A percentile compares a stretch with the other conserved stretches of the same genome.
These are phyloP conservation scores for Novymonas esmeraldas DNA, from an alignment of 208 protist species.

Conservation along the genomic window DNA sequence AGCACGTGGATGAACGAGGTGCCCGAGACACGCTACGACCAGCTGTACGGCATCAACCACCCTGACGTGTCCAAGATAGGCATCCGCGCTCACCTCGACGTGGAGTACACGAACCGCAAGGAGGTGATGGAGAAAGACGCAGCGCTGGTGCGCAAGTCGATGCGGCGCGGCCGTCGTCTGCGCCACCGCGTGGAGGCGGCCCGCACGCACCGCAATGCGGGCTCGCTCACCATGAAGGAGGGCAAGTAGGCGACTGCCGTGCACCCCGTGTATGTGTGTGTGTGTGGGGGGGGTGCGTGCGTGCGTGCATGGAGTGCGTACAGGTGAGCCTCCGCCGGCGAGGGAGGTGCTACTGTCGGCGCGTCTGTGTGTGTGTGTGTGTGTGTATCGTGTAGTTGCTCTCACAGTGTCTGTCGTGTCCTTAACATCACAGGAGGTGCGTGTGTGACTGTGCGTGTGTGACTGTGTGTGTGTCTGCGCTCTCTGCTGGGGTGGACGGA, in stretches of 20 bases:
- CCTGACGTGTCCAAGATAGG: conserved; percentile 86
- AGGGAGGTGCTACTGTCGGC: too few relatives aligned
- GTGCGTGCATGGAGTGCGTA: conserved; percentile 1
- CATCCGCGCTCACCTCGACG: conserved; percentile 80
- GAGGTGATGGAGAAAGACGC: conserved; percentile 84
- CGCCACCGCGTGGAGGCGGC: conserved; percentile 72
- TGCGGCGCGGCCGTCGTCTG: conserved; percentile 73
- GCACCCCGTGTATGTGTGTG: not conserved
- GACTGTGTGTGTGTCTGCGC: not conserved
- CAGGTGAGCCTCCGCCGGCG: not conserved
- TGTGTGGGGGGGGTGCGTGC: conserved; percentile 1
- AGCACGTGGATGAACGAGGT: conserved; percentile 88
- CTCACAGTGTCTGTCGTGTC: too few relatives aligned
- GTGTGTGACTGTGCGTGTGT: too few relatives aligned
- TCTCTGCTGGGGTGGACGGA: too few relatives aligned
- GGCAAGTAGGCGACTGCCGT: conserved; percentile 13
- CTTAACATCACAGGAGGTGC: too few relatives aligned
- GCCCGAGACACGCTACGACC: conserved; percentile 90
- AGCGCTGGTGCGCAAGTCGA: conserved; percentile 68
- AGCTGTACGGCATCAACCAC: conserved; percentile 85
- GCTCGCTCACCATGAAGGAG: conserved; percentile 32
- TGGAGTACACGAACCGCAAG: conserved; percentile 80
- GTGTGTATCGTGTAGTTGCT: too few relatives aligned
- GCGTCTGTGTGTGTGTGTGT: not conserved
- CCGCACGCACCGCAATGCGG: conserved; percentile 79